Base-by-base conservation (phyloP, 2,329 filamentous ascomycete genomes). In the Phialemoniopsis sp. region DNA sequence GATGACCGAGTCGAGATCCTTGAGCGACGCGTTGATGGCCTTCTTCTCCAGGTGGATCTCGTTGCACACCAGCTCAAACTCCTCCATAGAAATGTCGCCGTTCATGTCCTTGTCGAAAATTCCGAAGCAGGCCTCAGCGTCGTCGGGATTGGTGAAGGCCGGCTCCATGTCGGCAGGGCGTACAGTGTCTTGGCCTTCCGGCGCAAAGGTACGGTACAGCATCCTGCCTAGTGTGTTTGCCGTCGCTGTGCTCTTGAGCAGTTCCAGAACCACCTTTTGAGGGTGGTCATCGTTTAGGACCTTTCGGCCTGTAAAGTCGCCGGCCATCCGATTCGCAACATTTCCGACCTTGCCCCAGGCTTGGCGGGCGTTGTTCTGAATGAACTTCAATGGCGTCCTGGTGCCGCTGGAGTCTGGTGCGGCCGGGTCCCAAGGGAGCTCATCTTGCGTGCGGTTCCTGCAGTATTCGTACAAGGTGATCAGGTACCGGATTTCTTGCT, bases 51-150 rank as follows among this genome's bases (percentile, higher is more conserved):
- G 80, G 29, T 91, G 89, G 48, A 96, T 93, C 56, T 97, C 91
- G 37, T 95, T 90, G 62, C 89, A 95, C 17, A 94, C 89, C 16
- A 87, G 81, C 60, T 96, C 90, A 16, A 97, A 77, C 58, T 96
- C 91, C 54, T 95, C 89, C 78, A 95, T 89, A 1, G 87, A 94
- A 36, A 96, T 95, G 54, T 97, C 91, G 4, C 90, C 91, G 47
- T 97, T 97, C 68, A 96, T 80, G 53, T 97, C 91, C 57, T 93
- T 94, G 65, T 97, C 91, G 50, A 96, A 96, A 71, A 96, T 90
- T 50, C 74, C 72, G 54, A 97, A 96, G 1, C 90, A 90, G 3
- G 86, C 86, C 39, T 93, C 85, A 1, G 89, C 88, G 56, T 96
- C 91, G 13, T 96, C 90, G 14, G 84, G 76, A 17, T 83, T 86